Conservation (phyloP, 352 stramenopile genomes). For the Phytophthora pinifolia region DNA sequence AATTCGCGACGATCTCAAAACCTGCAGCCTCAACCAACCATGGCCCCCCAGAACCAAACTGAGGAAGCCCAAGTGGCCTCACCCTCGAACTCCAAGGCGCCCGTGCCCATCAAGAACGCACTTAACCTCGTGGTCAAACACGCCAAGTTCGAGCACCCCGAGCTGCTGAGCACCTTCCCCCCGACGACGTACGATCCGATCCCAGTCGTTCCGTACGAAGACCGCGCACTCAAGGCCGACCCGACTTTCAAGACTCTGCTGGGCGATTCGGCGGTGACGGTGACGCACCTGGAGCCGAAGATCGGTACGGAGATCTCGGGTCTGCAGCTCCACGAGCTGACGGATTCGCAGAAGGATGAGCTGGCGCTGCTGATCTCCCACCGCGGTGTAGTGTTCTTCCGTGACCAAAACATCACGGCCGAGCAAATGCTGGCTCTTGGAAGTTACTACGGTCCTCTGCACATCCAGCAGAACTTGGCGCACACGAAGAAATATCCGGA, state of each 20-base stretch:
- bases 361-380: conserved; percentile 5
- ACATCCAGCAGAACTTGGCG: conserved; percentile 9
- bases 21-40: no score
- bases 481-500: conserved; percentile 5
- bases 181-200: conserved; percentile 8
- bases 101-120: conserved; percentile 19
- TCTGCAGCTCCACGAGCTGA: conserved; percentile 5
- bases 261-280: background rate
- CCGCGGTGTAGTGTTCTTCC: conserved; percentile 5
- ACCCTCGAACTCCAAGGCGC: no score
- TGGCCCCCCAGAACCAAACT: no score
- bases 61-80: no score
- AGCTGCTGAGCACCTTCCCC: conserved; percentile 6
- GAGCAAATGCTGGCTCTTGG: conserved; percentile 3
- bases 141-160: conserved; percentile 8
- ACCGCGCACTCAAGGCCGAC: conserved; percentile 9
- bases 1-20: no score
- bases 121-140: conserved; percentile 7
- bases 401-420: conserved; percentile 7
- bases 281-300: conserved; percentile 8
- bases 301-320: conserved; percentile 9
- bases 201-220: conserved; percentile 1
- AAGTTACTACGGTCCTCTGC: conserved; percentile 5
- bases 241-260: conserved; percentile 8
- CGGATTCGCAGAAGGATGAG: conserved; percentile 3